Evolutionary conservation across 441 rosid genomes (phyloP), one percentile per base, ranked within the genome.

Genomic region (Erodium trifolium): DNA sequence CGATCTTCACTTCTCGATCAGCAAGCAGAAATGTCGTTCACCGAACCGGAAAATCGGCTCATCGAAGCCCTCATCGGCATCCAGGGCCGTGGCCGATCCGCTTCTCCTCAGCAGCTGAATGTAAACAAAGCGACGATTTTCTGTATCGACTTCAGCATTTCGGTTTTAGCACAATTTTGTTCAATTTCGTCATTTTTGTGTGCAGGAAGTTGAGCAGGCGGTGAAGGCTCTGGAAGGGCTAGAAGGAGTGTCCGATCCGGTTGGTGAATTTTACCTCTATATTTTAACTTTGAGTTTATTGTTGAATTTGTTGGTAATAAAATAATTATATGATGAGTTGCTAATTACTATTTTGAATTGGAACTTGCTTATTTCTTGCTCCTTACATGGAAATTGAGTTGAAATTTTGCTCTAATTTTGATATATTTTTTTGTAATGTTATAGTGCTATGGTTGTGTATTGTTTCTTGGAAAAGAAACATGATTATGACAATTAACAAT

Each of bases 51-150:
- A 76, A 81, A 80, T 76, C 79, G 80, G 63, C 85, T 93, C 41
- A 81, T 93, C 65, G 85, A 88, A 43, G 99, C 99, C 1, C 89
- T 93, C 13, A 81, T 89, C 10, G 95, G 99, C n/a, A 89, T 93
- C 71, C 99, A 93, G 82, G 99, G 96, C 74, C 84, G 97, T 49
- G 97, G 97, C 65, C 83, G 85, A 72, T 87, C 95, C 0, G 99
- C 96, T 43, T 77, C 96, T 70, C 81, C 93, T 57, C 81, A 12
- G 73, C 95, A 93, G 73, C 96, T 91, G 68, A 79, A 78, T 78
- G 93, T 91, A 77, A 77, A 59, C 4, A 16, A 2, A 17, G 64
- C 45, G 10, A 19, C 9, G 13, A 51, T 17, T 47, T 47, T 57
- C 63, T 19, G 12, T 57, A 27, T 7, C 7, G 11, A 17, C 31